These are phyloP conservation scores for Globisporangium spinosum DNA, from an alignment of 352 stramenopile genomes.

Conservation along the genomic window DNA sequence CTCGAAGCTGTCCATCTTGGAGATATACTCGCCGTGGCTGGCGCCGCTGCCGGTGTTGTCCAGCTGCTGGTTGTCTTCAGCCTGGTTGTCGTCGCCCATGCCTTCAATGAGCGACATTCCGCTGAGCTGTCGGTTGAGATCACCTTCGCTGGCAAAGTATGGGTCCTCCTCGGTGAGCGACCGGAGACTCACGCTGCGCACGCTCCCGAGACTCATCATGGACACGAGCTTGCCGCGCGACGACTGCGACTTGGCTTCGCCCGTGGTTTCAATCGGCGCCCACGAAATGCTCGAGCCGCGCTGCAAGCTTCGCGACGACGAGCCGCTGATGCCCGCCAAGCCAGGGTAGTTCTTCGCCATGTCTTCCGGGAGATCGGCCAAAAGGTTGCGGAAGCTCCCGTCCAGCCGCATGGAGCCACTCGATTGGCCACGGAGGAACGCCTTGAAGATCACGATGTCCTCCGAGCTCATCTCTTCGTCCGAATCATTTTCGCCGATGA, in stretches of 20 bases:
- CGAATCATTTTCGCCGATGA: conserved; percentile 32
- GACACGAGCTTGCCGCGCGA: conserved; percentile 29
- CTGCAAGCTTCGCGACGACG: conserved; percentile 14
- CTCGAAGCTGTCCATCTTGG: conserved; percentile 29
- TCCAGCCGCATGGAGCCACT: conserved; percentile 37
- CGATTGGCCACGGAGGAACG: conserved; percentile 51
- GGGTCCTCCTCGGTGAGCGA: conserved; percentile 48
- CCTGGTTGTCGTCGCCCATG: conserved; percentile 13
- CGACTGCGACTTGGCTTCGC: conserved; percentile 13
- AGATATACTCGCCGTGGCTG: conserved; percentile 8
- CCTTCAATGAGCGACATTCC: conserved; percentile 40
- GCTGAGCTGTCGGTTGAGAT: conserved; percentile 43
- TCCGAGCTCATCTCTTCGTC: conserved; percentile 56
- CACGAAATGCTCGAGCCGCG: conserved; percentile 18
- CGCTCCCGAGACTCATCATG: conserved; percentile 59
- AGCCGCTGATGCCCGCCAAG: conserved; percentile 8
- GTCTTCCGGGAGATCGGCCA: conserved; percentile 24
- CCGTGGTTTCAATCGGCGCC: conserved; percentile 20
- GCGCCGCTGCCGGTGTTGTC: conserved; percentile 8
- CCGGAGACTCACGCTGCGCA: conserved; percentile 46
- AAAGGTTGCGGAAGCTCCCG: conserved; percentile 23
- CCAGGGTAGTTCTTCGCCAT: conserved; percentile 14
- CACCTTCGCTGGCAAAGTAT: conserved; percentile 41
- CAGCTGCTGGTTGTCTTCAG: conserved; percentile 7
- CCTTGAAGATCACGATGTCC: conserved; percentile 60